Percentiles rank a stretch among this genome's conserved stretches.
These are phyloP conservation scores for Colletotrichum sp. DNA, from an alignment of 2,329 filamentous ascomycete genomes.

Conservation along the genomic window DNA sequence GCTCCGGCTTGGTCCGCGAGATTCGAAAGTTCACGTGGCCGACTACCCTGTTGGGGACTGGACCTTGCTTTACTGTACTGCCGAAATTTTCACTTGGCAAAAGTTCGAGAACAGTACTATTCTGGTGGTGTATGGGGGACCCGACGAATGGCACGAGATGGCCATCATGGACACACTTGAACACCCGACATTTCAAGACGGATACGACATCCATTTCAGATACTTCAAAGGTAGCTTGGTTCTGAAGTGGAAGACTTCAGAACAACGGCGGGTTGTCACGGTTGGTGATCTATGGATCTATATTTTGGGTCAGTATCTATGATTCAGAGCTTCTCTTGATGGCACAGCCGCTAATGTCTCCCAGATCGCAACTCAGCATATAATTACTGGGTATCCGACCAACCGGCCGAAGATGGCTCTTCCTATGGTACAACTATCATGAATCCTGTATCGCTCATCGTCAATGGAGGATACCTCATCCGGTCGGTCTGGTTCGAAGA, in stretches of 20 bases:
- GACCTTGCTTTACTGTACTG: conserved; percentile 70
- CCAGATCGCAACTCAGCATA: conserved; percentile 70
- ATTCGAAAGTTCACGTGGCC: conserved; percentile 71
- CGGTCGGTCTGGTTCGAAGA: conserved; percentile 63
- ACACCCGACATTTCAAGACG: conserved; percentile 40
- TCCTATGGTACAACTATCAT: conserved; percentile 40
- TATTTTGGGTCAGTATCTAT: conserved; percentile 50
- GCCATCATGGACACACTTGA: conserved; percentile 45
- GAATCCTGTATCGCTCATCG: conserved; percentile 54
- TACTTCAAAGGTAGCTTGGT: conserved; percentile 16
- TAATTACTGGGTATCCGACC: conserved; percentile 70
- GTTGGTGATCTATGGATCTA: conserved; percentile 58
- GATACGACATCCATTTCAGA: conserved; percentile 12
- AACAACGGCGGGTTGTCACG: conserved; percentile 56
- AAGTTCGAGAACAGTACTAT: conserved; percentile 63
- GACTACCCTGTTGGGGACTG: conserved; percentile 69
- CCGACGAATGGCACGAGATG: conserved; percentile 67
- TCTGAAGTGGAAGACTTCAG: conserved; percentile 55
- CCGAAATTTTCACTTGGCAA: conserved; percentile 75
- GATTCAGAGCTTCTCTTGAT: fast-evolving
- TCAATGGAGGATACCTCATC: conserved; percentile 69
- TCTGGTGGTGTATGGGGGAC: conserved; percentile 68
- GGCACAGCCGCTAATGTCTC: background rate
- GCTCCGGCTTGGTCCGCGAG: conserved; percentile 64
- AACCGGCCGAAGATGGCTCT: conserved; percentile 38